phyloP scores from a whole-genome alignment of 1,284 basidiomycete species.

The Trichosporon inkin region DNA sequence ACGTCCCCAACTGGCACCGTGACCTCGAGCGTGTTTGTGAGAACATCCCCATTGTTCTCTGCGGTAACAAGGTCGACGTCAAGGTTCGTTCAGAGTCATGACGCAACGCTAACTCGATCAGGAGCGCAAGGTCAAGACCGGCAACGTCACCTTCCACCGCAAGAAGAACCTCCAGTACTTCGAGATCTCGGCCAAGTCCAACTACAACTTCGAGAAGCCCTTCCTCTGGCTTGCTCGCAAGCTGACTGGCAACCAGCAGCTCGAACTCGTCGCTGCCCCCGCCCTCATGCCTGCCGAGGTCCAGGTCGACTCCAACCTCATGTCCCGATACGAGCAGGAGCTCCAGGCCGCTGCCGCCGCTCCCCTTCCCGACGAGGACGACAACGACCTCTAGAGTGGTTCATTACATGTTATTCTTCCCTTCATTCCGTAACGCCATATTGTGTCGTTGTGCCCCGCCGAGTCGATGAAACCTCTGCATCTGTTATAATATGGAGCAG shows the following conservation, averaged over 20 bases:
- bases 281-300: slow-evolving; percentile 95
- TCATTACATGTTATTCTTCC: slow-evolving; percentile 10
- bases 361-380: slow-evolving; percentile 52
- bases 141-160: slow-evolving; percentile 97
- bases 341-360: slow-evolving; percentile 61
- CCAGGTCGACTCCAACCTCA: slow-evolving; percentile 63
- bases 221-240: slow-evolving; percentile 99
- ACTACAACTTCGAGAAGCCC: slow-evolving; percentile 99
- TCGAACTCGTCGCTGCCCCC: slow-evolving; percentile 96
- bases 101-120: slow-evolving; percentile 43
- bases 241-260: slow-evolving; percentile 82
- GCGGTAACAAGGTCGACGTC: slow-evolving; percentile 99
- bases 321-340: slow-evolving; percentile 78
- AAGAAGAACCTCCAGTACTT: slow-evolving; percentile 99
- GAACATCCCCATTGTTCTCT: slow-evolving; percentile 96
- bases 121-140: slow-evolving; percentile 99
- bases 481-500: slow-evolving; percentile 15
- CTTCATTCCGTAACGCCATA: slow-evolving; percentile 13
- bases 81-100: slow-evolving; percentile 61
- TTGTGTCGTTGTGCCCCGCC: slow-evolving; percentile 18
- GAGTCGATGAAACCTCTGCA: slow-evolving; percentile 29
- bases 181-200: slow-evolving; percentile 99
- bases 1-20: slow-evolving; percentile 99
- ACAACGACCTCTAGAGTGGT: slow-evolving; percentile 44
- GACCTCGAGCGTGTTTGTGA: slow-evolving; percentile 99